Evolutionary conservation across 164 flowering plant genomes (phyloP), one percentile per base, ranked within the genome.

Genomic region (Tetracentron sinense): DNA sequence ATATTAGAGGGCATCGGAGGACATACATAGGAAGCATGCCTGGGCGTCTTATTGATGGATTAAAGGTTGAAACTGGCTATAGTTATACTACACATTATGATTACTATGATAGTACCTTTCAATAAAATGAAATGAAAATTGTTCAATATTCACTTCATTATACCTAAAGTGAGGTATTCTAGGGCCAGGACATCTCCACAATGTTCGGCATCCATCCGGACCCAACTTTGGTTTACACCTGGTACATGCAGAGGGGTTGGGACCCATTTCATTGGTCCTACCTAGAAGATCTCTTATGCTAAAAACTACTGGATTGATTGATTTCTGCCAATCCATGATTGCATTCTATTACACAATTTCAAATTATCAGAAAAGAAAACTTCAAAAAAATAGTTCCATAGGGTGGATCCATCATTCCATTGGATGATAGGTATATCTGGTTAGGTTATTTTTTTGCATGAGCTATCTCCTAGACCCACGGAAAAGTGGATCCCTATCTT

Each of bases 11-110:
- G 59, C 99, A 95, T 60, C 77, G 99, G 66, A 82, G 98, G 72
- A 95, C 99, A 17, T 95, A 95, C 71, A 90, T 95, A 50, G 99
- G 99, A 68, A 95, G 99, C 82, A 95, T 95, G 99, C 99, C 99
- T 16, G 99, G 99, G 56, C 94, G 99, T 48, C 97, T 95, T 62
- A 85, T 95, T 75, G 99, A 95, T 63, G 99, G 99, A 33, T 54
- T 95, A 58, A 95, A 95, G 99, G 99, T 95, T 62, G 30, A n/a
- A 51, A 47, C 30, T 60, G 42, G 21, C 14, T 30, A 19, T 23
- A 16, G 48, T 11, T 3, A 16, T 6, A 1, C 51, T 49, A n/a
- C 23, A 28, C 38, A 2, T 57, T 57, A 21, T 42, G 16, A 62
- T 49, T 7, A n/a, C n/a, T n/a, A n/a, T n/a, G n/a, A n/a, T n/a